Percentiles rank a stretch among this genome's conserved stretches.
These are phyloP conservation scores for Hypoxylon sp. DNA, from an alignment of 2,329 filamentous ascomycete species.

Conservation along the genomic window DNA sequence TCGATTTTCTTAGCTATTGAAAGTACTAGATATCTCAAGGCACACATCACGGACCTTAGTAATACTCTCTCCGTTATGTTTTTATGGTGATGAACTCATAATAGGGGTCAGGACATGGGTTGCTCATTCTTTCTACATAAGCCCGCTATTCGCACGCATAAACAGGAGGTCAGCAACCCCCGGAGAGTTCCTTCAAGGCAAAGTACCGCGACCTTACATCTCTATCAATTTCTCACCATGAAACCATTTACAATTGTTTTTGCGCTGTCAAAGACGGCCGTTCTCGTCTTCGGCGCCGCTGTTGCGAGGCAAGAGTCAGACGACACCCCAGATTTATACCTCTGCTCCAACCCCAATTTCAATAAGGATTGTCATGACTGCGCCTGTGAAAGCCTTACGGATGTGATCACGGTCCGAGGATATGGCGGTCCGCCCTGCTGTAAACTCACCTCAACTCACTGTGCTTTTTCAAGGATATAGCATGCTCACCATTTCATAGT, in stretches of 20 bases:
- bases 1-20: background rate
- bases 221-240: background rate
- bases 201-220: background rate
- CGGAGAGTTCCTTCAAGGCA: background rate
- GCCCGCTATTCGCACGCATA: background rate
- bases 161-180: background rate
- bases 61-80: background rate
- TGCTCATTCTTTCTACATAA: background rate
- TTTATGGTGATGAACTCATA: background rate
- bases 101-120: background rate
- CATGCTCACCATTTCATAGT: slow-evolving; percentile 26
- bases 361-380: slow-evolving; percentile 47
- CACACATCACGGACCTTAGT: background rate
- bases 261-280: background rate
- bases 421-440: slow-evolving; percentile 49
- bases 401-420: slow-evolving; percentile 35
- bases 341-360: slow-evolving; percentile 51
- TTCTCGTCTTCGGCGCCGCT: slow-evolving; percentile 2
- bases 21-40: background rate
- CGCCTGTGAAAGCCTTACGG: slow-evolving; percentile 44
- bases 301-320: slow-evolving; percentile 39
- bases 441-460: slow-evolving; percentile 20
- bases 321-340: slow-evolving; percentile 45
- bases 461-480: background rate
- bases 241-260: background rate